These are phyloP conservation scores for Boletus rex-veris DNA, from an alignment of 768 basidiomycete genomes.

Conservation along the genomic window DNA sequence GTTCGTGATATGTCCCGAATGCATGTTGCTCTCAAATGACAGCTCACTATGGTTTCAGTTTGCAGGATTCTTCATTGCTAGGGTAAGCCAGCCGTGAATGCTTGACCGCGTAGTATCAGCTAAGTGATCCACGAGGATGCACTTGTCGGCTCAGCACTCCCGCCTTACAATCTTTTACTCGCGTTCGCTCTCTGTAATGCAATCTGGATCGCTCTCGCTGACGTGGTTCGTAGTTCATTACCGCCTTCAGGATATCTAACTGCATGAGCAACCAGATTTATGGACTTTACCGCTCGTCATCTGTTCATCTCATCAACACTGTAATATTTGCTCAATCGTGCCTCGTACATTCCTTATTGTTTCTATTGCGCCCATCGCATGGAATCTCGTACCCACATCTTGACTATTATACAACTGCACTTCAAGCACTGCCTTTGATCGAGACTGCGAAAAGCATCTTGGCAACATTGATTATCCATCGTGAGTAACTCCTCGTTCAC, in stretches of 20 bases:
- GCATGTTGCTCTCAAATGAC: neutral
- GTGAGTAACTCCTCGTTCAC: slow-evolving; percentile 14
- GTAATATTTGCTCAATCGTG: slow-evolving; percentile 23
- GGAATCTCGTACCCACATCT: slow-evolving; percentile 2
- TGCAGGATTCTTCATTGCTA: slow-evolving; percentile 32
- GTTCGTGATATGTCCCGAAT: slow-evolving; percentile 21
- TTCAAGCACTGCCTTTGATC: slow-evolving; percentile 12
- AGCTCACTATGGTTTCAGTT: slow-evolving; percentile 21
- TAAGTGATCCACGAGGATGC: slow-evolving; percentile 14
- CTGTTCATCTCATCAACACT: slow-evolving; percentile 22
- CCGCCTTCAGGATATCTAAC: neutral
- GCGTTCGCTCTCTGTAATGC: slow-evolving; percentile 22
- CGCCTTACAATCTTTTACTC: slow-evolving; percentile 11
- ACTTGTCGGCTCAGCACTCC: slow-evolving; percentile 11
- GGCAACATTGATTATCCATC: slow-evolving; percentile 20
- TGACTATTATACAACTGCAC: slow-evolving; percentile 7
- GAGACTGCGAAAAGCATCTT: slow-evolving; percentile 18
- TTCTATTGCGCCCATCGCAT: slow-evolving; percentile 5
- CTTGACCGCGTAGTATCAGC: neutral
- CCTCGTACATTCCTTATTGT: slow-evolving; percentile 14
- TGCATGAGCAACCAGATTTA: slow-evolving; percentile 16
- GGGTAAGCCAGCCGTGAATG: slow-evolving; percentile 14
- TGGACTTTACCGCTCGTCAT: slow-evolving; percentile 16
- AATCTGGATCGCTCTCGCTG: slow-evolving; percentile 18
- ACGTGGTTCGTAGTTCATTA: slow-evolving; percentile 20